These are phyloP conservation scores for Phytophthora pini DNA, from an alignment of 352 stramenopile genomes.

Conservation along the genomic window DNA sequence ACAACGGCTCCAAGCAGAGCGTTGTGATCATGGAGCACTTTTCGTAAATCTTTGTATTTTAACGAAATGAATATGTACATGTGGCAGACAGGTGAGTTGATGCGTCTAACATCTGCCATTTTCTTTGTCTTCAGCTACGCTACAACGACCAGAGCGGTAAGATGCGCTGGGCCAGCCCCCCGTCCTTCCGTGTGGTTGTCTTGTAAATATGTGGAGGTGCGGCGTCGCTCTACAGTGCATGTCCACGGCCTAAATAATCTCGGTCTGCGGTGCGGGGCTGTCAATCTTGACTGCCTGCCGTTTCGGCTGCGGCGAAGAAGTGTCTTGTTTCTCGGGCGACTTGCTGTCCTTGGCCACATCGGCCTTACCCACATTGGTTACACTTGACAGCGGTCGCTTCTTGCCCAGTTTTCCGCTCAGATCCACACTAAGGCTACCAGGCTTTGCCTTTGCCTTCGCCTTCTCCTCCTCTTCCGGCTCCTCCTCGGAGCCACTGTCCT, in stretches of 20 bases:
- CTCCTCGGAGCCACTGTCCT: conserved; percentile 48
- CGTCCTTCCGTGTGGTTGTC: conserved; percentile 30
- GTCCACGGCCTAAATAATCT: conserved; percentile 54
- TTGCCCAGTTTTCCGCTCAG: conserved; percentile 55
- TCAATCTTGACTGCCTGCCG: conserved; percentile 52
- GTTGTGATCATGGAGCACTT: conserved; percentile 44
- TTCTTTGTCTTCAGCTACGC: conserved; percentile 37
- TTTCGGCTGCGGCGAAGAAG: conserved; percentile 41
- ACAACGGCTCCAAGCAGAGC: conserved; percentile 21
- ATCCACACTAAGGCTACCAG: conserved; percentile 36
- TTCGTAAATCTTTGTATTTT: conserved; percentile 41
- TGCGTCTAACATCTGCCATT: conserved; percentile 39
- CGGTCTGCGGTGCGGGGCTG: conserved; percentile 26
- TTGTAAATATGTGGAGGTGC: conserved; percentile 41
- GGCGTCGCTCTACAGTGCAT: conserved; percentile 29
- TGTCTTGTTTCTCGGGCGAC: conserved; percentile 14
- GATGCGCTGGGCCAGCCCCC: conserved; percentile 21
- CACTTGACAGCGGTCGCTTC: conserved; percentile 59
- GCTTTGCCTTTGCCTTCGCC: conserved; percentile 10
- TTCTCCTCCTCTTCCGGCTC: conserved; percentile 26
- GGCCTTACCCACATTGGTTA: conserved; percentile 16
- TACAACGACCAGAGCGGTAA: conserved; percentile 40
- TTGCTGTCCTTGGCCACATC: conserved; percentile 12
- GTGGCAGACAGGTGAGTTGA: conserved; percentile 22
- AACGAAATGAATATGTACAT: conserved; percentile 53